phyloP scores from a whole-genome alignment of 192 early-diverging fungal genomes.

The Gryganskiella cystojenkinii region DNA sequence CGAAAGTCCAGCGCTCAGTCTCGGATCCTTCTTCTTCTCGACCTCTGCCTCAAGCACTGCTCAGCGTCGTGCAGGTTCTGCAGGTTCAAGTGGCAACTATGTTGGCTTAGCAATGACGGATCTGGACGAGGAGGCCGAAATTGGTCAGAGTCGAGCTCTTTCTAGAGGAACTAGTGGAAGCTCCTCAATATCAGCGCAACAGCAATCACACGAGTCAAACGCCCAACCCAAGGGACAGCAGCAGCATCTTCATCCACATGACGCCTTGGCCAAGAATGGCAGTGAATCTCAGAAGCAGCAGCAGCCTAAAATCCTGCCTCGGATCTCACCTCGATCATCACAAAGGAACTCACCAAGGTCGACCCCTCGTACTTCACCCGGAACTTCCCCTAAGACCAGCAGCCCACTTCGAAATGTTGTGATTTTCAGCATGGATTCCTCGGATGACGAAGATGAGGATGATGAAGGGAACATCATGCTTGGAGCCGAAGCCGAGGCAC shows the following conservation, averaged over 20 bases:
- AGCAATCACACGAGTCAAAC: no score
- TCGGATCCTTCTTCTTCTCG: constrained; percentile 27
- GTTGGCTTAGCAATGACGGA: constrained; percentile 36
- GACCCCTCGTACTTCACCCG: constrained; percentile 20
- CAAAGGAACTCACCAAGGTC: constrained; percentile 9
- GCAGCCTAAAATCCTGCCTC: constrained; percentile 11
- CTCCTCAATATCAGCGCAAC: neutral
- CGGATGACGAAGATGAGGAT: constrained; percentile 28
- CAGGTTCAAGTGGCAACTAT: constrained; percentile 35
- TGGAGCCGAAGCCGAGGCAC: neutral
- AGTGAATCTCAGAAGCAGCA: constrained; percentile 12
- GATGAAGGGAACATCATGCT: neutral
- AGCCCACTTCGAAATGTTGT: constrained; percentile 47
- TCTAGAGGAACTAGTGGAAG: constrained; percentile 23
- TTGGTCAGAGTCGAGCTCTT: constrained; percentile 30
- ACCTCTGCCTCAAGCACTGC: constrained; percentile 7
- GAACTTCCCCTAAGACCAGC: constrained; percentile 40
- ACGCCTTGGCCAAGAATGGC: neutral
- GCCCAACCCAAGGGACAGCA: neutral
- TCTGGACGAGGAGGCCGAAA: constrained; percentile 45
- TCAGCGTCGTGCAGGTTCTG: neutral
- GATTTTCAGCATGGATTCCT: constrained; percentile 36
- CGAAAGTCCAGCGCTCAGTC: neutral
- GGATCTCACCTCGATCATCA: constrained; percentile 1
- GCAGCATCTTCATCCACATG: neutral